phyloP scores from a whole-genome alignment of 495 filamentous ascomycete genomes.

The Pseudoneurospora amorphoporcata region DNA sequence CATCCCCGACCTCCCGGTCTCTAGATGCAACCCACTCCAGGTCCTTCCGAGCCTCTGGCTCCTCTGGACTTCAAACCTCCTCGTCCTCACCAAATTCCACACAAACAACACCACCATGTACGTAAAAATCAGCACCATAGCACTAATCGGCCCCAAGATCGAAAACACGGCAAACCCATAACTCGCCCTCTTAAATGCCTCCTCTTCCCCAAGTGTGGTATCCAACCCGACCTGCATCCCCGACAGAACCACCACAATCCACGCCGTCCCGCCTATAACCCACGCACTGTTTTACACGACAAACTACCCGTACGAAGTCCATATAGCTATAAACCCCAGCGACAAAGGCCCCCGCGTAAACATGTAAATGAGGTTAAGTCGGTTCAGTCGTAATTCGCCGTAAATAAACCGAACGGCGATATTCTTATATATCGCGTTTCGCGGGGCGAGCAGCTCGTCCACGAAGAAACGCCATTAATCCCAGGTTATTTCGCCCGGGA shows the following conservation, averaged over 20 bases:
- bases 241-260: constrained; percentile 41
- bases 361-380: constrained; percentile 29
- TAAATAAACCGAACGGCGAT: constrained; percentile 32
- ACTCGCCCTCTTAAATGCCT: constrained; percentile 39
- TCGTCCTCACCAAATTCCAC: neutral
- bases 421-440: neutral
- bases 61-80: neutral
- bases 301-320: constrained; percentile 23
- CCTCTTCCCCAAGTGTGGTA: too few species aligned
- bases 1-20: too few species aligned
- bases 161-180: constrained; percentile 47
- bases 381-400: constrained; percentile 35
- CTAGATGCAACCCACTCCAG: neutral
- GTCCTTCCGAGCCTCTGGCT: neutral
- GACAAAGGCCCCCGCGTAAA: neutral
- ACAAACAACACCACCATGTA: neutral
- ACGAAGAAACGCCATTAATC: too few species aligned
- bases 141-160: constrained; percentile 20
- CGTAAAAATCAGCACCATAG: neutral
- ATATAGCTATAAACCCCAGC: constrained; percentile 16
- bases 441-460: too few species aligned
- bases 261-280: constrained; percentile 35
- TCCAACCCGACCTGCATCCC: constrained; percentile 51
- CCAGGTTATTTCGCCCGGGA: too few species aligned
- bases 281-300: constrained; percentile 38